Conservation (phyloP, 495 filamentous ascomycete species). For the Barbatosphaeria neglecta region DNA sequence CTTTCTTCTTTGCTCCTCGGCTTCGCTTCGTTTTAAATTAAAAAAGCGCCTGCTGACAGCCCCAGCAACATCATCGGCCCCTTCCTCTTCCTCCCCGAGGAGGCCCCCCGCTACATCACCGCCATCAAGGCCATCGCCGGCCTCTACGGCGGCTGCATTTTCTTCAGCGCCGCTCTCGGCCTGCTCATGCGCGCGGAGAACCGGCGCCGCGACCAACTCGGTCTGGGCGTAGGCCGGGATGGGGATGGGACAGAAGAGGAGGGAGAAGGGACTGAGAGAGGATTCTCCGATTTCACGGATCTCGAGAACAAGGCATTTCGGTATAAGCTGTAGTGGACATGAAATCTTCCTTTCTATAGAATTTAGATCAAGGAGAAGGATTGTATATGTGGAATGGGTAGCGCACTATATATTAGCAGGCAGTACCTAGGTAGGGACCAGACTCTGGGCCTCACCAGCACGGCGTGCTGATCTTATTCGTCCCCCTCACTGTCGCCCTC, state of each 20-base stretch:
- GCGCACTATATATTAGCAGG: too few species aligned
- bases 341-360: too few species aligned
- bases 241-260: too few species aligned
- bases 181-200: neutral
- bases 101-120: constrained; percentile 41
- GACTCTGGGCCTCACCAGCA: too few species aligned
- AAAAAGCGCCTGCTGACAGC: neutral
- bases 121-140: constrained; percentile 21
- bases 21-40: too few species aligned
- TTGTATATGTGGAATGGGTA: too few species aligned
- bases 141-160: constrained; percentile 3
- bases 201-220: neutral
- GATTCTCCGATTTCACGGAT: neutral
- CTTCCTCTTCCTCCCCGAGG: constrained; percentile 41
- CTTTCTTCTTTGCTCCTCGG: too few species aligned
- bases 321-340: neutral
- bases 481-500: too few species aligned
- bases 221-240: neutral
- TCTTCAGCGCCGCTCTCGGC: neutral
- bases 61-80: constrained; percentile 42
- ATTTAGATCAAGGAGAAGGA: too few species aligned
- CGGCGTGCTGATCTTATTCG: too few species aligned
- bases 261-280: neutral
- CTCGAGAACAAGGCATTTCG: neutral
- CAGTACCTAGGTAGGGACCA: too few species aligned